Evolutionary conservation across 805 yeast species (phyloP).

Genomic region (Kockiozyma suomiensis): DNA sequence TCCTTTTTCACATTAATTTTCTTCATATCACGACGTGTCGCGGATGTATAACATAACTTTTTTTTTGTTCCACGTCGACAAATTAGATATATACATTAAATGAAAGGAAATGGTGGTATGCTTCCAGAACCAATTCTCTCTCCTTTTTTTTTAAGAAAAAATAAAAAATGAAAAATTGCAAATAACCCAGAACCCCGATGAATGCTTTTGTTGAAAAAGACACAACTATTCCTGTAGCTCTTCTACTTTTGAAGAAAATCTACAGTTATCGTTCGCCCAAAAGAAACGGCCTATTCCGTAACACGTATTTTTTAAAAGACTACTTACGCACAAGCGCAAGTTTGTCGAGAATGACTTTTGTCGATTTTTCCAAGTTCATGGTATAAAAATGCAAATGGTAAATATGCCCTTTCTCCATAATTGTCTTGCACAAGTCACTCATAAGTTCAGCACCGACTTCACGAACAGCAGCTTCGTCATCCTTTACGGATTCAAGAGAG

Average conservation of each 20-base stretch:
- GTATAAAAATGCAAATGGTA: slow-evolving; percentile 94
- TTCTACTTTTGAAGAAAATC: not conserved
- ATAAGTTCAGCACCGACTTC: slow-evolving; percentile 81
- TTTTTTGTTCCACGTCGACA: not conserved
- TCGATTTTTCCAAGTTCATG: slow-evolving; percentile 92
- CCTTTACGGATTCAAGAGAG: slow-evolving; percentile 76
- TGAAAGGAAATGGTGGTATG: not conserved
- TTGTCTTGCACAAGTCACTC: slow-evolving; percentile 75
- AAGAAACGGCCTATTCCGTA: slow-evolving; percentile 24
- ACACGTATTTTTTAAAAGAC: too few species aligned
- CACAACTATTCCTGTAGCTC: slow-evolving; percentile 25
- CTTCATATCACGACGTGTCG: too few species aligned
- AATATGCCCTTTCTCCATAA: slow-evolving; percentile 69
- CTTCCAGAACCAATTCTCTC: too few species aligned
- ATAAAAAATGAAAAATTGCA: not conserved
- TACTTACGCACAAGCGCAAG: slow-evolving; percentile 56
- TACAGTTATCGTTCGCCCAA: slow-evolving; percentile 18
- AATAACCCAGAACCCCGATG: slow-evolving; percentile 13
- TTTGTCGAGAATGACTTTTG: slow-evolving; percentile 81
- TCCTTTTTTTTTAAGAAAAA: not conserved
- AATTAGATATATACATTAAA: not conserved
- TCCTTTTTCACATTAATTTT: too few species aligned
- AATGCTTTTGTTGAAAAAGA: slow-evolving; percentile 36
- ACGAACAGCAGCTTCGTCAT: slow-evolving; percentile 87
- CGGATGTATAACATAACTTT: too few species aligned